A percentile compares a stretch with the other conserved stretches of the same genome.
phyloP scores from a whole-genome alignment of 2,329 filamentous ascomycete genomes.

The Aotearoamyces nothofagi region DNA sequence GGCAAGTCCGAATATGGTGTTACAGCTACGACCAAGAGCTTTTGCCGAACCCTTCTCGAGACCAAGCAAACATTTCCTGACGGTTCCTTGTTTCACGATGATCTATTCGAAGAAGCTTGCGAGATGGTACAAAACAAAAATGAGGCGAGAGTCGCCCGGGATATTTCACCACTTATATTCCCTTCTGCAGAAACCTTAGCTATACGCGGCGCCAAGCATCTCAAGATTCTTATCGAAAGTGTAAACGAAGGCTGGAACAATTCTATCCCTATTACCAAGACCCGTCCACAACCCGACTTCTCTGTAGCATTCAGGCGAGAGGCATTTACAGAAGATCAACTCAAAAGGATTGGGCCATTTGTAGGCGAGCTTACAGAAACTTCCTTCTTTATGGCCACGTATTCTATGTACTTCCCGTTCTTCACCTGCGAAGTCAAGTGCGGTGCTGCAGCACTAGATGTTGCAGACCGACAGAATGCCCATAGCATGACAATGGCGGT shows the following conservation, averaged over 20 bases:
- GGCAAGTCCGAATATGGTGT: constrained; percentile 18
- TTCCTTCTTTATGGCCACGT: constrained; percentile 28
- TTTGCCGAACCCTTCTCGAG: constrained; percentile 19
- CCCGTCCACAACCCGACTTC: constrained; percentile 28
- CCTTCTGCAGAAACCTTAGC: constrained; percentile 24
- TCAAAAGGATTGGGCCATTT: constrained; percentile 24
- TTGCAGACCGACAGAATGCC: constrained; percentile 20
- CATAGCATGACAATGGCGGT: constrained; percentile 24
- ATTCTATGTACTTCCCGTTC: constrained; percentile 32
- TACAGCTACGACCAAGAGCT: constrained; percentile 17
- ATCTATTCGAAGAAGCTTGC: constrained; percentile 22
- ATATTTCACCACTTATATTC: constrained; percentile 23
- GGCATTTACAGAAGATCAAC: constrained; percentile 27
- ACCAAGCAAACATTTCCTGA: constrained; percentile 17
- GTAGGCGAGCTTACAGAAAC: constrained; percentile 21
- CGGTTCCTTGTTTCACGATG: constrained; percentile 22
- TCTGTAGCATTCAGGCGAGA: constrained; percentile 24
- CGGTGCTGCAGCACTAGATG: constrained; percentile 19
- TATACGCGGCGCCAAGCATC: constrained; percentile 13
- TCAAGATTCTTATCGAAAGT: constrained; percentile 22
- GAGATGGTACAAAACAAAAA: constrained; percentile 20
- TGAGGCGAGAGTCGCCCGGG: constrained; percentile 23
- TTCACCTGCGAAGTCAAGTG: constrained; percentile 31
- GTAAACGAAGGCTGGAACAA: constrained; percentile 27
- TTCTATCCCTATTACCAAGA: constrained; percentile 20